Percentiles rank a stretch among this genome's conserved stretches.
Evolutionary conservation across 495 filamentous ascomycete species (phyloP).

Genomic region (Aspergillus hancockii): DNA sequence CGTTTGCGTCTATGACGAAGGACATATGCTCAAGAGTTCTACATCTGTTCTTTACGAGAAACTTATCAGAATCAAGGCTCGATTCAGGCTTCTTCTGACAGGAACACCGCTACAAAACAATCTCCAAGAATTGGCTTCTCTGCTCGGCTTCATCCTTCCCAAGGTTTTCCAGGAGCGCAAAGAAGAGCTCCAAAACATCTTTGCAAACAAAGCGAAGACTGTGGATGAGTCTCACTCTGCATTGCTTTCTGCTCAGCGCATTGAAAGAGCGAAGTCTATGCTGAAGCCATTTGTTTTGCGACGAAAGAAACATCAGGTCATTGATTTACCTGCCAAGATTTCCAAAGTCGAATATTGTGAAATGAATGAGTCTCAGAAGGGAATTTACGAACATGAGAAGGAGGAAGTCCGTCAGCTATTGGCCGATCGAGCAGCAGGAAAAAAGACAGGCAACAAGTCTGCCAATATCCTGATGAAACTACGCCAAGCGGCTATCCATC

Average conservation of each 20-base stretch:
- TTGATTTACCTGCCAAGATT: conserved; percentile 83
- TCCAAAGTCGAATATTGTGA: conserved; percentile 75
- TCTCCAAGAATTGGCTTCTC: conserved; percentile 81
- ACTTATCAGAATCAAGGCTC: conserved; percentile 72
- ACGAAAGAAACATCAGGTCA: conserved; percentile 91
- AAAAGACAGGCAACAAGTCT: conserved; percentile 55
- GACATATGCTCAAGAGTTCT: conserved; percentile 86
- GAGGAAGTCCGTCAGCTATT: conserved; percentile 55
- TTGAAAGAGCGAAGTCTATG: conserved; percentile 83
- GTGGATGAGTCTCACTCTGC: conserved; percentile 71
- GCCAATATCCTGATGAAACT: conserved; percentile 86
- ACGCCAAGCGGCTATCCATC: conserved; percentile 90
- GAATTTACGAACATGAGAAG: conserved; percentile 68
- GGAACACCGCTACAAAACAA: conserved; percentile 97
- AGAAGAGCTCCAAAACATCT: conserved; percentile 77
- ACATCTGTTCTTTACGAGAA: conserved; percentile 77
- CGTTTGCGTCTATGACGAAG: conserved; percentile 88
- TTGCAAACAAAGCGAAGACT: conserved; percentile 85
- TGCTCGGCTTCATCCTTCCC: conserved; percentile 90
- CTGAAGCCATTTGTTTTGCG: conserved; percentile 93
- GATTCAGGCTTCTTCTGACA: conserved; percentile 82
- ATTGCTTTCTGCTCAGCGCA: conserved; percentile 80
- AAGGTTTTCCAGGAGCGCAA: conserved; percentile 71
- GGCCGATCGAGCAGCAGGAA: conserved; percentile 56
- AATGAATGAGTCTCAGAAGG: conserved; percentile 66